Percentiles rank a stretch among this genome's conserved stretches.
These are phyloP conservation scores for Candida ipomoeae DNA, from an alignment of 805 yeast genomes.

Conservation along the genomic window DNA sequence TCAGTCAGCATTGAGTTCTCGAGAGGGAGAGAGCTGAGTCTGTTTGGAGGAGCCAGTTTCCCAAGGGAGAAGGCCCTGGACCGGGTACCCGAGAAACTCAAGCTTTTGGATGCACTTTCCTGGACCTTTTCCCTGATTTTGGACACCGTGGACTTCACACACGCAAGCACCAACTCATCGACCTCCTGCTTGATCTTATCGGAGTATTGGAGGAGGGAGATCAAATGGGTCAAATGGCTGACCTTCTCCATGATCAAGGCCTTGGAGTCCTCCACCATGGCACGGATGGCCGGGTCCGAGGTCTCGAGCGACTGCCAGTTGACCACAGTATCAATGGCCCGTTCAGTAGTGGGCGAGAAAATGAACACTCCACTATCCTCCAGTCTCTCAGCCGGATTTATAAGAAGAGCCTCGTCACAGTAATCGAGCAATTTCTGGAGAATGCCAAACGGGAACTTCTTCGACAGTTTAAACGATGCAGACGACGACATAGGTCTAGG, in stretches of 20 bases:
- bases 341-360: slow-evolving; percentile 58
- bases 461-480: slow-evolving; percentile 38
- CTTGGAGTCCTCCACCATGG: slow-evolving; percentile 66
- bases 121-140: slow-evolving; percentile 43
- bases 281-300: slow-evolving; percentile 60
- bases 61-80: background rate
- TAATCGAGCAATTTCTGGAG: slow-evolving; percentile 55
- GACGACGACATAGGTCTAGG: slow-evolving; percentile 6
- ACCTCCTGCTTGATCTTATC: slow-evolving; percentile 76
- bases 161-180: slow-evolving; percentile 58
- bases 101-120: slow-evolving; percentile 6
- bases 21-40: background rate
- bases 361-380: slow-evolving; percentile 31
- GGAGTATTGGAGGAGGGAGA: slow-evolving; percentile 70
- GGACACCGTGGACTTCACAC: slow-evolving; percentile 60
- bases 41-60: background rate
- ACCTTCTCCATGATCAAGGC: slow-evolving; percentile 58
- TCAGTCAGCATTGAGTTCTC: background rate
- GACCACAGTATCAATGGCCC: slow-evolving; percentile 47
- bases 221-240: slow-evolving; percentile 63
- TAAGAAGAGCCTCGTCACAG: slow-evolving; percentile 68
- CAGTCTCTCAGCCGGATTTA: slow-evolving; percentile 64
- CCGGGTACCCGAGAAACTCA: background rate
- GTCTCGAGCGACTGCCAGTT: slow-evolving; percentile 46
- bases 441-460: slow-evolving; percentile 61